These are phyloP conservation scores for Aspergillus sclerotioniger DNA, from an alignment of 495 filamentous ascomycete species.

Conservation along the genomic window DNA sequence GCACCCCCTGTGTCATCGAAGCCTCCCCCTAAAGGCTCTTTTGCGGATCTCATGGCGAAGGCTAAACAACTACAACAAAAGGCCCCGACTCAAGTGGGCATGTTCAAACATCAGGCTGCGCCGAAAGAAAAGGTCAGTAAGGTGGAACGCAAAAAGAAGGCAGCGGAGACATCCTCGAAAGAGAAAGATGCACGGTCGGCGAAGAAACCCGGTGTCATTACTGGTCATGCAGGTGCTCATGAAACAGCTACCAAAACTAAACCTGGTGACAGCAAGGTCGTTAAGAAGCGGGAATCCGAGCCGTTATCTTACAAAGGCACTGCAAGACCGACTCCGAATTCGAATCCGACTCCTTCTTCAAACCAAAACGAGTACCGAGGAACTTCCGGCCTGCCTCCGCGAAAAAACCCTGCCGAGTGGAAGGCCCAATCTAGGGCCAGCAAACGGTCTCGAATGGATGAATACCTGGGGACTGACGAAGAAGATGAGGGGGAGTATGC, in stretches of 20 bases:
- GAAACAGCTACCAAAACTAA: conserved; percentile 23
- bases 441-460: conserved; percentile 36
- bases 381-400: conserved; percentile 41
- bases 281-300: conserved; percentile 30
- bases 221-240: conserved; percentile 15
- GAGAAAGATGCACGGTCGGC: conserved; percentile 31
- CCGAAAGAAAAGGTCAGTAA: conserved; percentile 42
- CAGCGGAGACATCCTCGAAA: conserved; percentile 32
- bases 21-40: conserved; percentile 43
- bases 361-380: conserved; percentile 54
- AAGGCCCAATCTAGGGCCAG: conserved; percentile 27
- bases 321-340: conserved; percentile 39
- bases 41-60: conserved; percentile 41
- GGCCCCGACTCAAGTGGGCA: conserved; percentile 33
- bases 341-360: conserved; percentile 25
- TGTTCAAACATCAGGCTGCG: conserved; percentile 36
- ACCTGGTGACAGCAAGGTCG: conserved; percentile 16
- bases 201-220: conserved; percentile 20
- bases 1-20: conserved; percentile 29
- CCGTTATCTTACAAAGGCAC: conserved; percentile 52
- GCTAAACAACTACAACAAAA: conserved; percentile 39
- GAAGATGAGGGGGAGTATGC: conserved; percentile 46
- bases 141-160: conserved; percentile 38
- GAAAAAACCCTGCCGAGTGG: conserved; percentile 32
- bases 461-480: conserved; percentile 50